phyloP scores from a whole-genome alignment of 2,329 filamentous ascomycete genomes.

The Cordyceps militaris region DNA sequence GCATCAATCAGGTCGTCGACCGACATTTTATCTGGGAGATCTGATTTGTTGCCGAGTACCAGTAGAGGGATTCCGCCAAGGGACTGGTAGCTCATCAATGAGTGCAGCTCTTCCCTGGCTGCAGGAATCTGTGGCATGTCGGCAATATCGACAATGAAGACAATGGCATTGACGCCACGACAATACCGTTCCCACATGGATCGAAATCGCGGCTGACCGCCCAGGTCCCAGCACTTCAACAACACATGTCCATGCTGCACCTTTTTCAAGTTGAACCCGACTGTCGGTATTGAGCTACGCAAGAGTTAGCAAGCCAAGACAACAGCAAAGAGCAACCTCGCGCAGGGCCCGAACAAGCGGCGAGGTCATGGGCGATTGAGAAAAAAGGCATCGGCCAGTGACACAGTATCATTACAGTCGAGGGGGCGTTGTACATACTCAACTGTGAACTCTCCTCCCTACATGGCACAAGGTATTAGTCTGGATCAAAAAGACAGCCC shows the following conservation, averaged over 20 bases:
- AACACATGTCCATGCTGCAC: constrained; percentile 98
- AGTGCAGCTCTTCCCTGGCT: constrained; percentile 87
- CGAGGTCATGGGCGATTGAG: not conserved
- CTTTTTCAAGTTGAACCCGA: constrained; percentile 98
- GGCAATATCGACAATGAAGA: constrained; percentile 97
- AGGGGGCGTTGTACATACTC: constrained; percentile 61
- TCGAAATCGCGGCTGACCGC: constrained; percentile 91
- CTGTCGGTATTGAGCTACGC: constrained; percentile 88
- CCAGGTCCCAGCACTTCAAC: constrained; percentile 97
- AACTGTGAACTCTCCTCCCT: constrained; percentile 98
- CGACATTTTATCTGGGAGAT: constrained; percentile 80
- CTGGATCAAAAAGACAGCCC: constrained; percentile 8
- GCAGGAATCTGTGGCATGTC: constrained; percentile 73
- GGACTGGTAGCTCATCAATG: constrained; percentile 75
- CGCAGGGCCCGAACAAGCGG: not conserved
- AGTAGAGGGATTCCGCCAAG: constrained; percentile 86
- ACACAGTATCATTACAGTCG: not conserved
- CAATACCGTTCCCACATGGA: constrained; percentile 99
- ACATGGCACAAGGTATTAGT: constrained; percentile 16
- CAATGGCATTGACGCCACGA: constrained; percentile 92
- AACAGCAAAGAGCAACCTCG: not conserved
- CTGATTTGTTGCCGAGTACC: constrained; percentile 95
- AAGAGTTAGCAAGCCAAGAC: constrained; percentile 26
- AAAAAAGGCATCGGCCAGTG: not conserved
- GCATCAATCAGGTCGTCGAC: constrained; percentile 95